These are phyloP conservation scores for Aeschynomene evenia DNA, from an alignment of 306 rosid species.

Conservation along the genomic window DNA sequence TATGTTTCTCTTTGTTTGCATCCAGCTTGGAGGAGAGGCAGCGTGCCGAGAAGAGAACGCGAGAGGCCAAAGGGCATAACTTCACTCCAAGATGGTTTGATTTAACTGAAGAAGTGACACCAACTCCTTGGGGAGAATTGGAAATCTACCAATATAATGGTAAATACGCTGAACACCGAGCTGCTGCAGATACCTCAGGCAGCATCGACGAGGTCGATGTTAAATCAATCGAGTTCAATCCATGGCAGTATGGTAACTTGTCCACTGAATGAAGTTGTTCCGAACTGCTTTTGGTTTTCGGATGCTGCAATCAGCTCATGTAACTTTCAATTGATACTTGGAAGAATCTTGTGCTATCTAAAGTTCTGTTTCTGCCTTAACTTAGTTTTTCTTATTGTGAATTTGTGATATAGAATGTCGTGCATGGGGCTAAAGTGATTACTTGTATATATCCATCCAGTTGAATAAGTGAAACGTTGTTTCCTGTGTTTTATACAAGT, in stretches of 20 bases:
- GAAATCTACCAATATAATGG: conserved; percentile 81
- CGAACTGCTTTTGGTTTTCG: conserved; percentile 23
- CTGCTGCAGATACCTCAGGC: conserved; percentile 50
- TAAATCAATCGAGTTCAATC: conserved; percentile 66
- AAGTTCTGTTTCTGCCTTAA: conserved; percentile 11
- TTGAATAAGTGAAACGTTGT: not conserved
- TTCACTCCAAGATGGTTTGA: conserved; percentile 84
- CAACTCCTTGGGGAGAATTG: conserved; percentile 97
- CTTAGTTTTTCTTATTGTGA: conserved; percentile 21
- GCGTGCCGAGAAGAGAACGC: conserved; percentile 76
- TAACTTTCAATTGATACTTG: conserved; percentile 27
- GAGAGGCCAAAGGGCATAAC: conserved; percentile 58
- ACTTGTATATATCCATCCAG: not conserved
- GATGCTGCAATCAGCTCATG: conserved; percentile 30
- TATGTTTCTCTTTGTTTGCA: conserved; percentile 2
- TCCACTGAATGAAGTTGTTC: conserved; percentile 48
- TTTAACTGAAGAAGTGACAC: conserved; percentile 63
- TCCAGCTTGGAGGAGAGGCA: conserved; percentile 90
- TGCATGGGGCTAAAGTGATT: not conserved
- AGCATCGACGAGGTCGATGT: conserved; percentile 41
- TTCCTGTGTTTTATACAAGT: no score
- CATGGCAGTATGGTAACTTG: conserved; percentile 75
- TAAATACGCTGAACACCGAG: conserved; percentile 61
- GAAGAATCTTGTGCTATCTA: conserved; percentile 28
- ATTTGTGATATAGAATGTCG: conserved; percentile 7